A percentile compares a stretch with the other conserved stretches of the same genome.
Evolutionary conservation across 306 rosid genomes (phyloP).

Genomic region (Cucurbita argyrosperma): DNA sequence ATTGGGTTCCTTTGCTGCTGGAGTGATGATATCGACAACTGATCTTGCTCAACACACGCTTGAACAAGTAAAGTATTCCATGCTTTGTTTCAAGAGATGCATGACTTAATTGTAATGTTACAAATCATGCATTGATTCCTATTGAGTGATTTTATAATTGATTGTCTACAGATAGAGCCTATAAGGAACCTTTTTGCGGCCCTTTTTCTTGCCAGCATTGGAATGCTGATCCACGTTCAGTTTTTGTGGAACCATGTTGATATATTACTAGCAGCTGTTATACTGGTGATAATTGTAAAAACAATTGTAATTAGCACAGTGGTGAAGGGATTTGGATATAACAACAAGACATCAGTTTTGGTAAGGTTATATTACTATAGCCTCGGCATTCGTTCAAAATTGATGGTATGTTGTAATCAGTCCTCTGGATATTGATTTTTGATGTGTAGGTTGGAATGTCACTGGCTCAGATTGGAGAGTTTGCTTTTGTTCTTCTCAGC

Average conservation of each 20-base stretch:
- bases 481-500: conserved; percentile 94
- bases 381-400: background rate
- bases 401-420: background rate
- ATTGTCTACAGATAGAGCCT: conserved; percentile 69
- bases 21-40: conserved; percentile 97
- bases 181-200: conserved; percentile 95
- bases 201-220: conserved; percentile 95
- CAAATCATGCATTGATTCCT: background rate
- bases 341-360: conserved; percentile 73
- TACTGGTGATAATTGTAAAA: conserved; percentile 78
- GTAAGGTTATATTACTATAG: conserved; percentile 39
- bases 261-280: conserved; percentile 85
- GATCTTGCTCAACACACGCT: conserved; percentile 99
- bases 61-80: conserved; percentile 58
- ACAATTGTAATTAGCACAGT: conserved; percentile 58
- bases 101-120: background rate
- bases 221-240: conserved; percentile 97
- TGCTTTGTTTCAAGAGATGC: background rate
- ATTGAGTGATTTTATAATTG: background rate
- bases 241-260: conserved; percentile 98
- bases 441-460: conserved; percentile 91
- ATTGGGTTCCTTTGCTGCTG: conserved; percentile 96
- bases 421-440: conserved; percentile 22
- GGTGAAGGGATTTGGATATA: conserved; percentile 94
- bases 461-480: conserved; percentile 94